These are phyloP conservation scores for Penicillium egyptiacum DNA, from an alignment of 495 filamentous ascomycete species.

Conservation along the genomic window DNA sequence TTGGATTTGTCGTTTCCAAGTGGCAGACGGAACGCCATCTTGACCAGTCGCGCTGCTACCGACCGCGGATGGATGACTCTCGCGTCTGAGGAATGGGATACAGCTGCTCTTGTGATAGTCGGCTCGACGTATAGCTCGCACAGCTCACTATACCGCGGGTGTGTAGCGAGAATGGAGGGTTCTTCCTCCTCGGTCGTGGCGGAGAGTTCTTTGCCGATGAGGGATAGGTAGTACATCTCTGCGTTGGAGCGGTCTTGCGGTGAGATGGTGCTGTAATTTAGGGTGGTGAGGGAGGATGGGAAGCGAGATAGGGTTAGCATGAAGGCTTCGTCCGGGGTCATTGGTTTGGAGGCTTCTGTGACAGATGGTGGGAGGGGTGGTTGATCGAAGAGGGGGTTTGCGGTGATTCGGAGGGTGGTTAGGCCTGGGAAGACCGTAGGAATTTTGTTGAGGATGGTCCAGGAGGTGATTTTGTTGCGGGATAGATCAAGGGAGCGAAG, in stretches of 20 bases:
- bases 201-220: conserved; percentile 73
- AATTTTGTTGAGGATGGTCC: conserved; percentile 69
- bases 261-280: conserved; percentile 80
- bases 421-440: conserved; percentile 63
- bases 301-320: conserved; percentile 87
- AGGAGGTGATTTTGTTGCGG: conserved; percentile 70
- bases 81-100: conserved; percentile 17
- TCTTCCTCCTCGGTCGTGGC: conserved; percentile 56
- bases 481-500: conserved; percentile 73
- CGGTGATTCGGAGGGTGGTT: conserved; percentile 67
- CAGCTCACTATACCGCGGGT: conserved; percentile 70
- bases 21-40: conserved; percentile 56
- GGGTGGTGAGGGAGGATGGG: conserved; percentile 53
- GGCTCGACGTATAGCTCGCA: conserved; percentile 73
- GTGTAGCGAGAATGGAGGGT: conserved; percentile 51
- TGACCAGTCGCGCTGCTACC: conserved; percentile 73
- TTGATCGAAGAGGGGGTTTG: conserved; percentile 77
- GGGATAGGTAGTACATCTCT: conserved; percentile 87
- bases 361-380: conserved; percentile 44
- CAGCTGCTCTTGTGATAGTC: conserved; percentile 42
- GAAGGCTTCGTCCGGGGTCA: conserved; percentile 70
- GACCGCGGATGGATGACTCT: conserved; percentile 57
- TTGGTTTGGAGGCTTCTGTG: conserved; percentile 37
- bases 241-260: conserved; percentile 74
- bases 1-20: neutral